Percentiles rank a stretch among this genome's conserved stretches.
Conservation (phyloP, 1,284 basidiomycete genomes). For the Fomitiporia mediterranea region DNA sequence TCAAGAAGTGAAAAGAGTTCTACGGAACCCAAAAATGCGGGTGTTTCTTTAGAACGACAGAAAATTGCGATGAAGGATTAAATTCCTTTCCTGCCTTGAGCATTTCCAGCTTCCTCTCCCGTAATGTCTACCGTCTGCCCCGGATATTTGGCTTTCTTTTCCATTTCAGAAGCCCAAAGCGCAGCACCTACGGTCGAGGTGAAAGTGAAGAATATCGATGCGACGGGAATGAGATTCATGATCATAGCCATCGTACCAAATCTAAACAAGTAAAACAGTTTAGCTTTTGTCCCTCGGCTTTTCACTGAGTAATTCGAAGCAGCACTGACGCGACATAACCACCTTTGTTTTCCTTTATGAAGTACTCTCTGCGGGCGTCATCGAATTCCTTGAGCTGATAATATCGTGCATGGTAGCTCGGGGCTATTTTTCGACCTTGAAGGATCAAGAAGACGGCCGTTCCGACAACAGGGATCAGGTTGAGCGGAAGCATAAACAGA, state of each 20-base stretch:
- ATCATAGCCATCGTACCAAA: slow-evolving; percentile 59
- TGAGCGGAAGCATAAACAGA: slow-evolving; percentile 54
- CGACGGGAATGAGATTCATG: slow-evolving; percentile 59
- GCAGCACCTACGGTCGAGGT: slow-evolving; percentile 64
- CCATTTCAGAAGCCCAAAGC: slow-evolving; percentile 64
- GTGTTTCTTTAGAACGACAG: too few relatives aligned
- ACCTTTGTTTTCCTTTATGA: slow-evolving; percentile 44
- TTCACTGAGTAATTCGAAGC: neutral
- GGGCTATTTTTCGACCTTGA: slow-evolving; percentile 47
- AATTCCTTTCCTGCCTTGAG: slow-evolving; percentile 18
- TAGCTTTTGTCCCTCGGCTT: neutral
- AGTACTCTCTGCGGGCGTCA: slow-evolving; percentile 41
- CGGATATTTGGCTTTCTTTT: slow-evolving; percentile 33
- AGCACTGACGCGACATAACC: slow-evolving; percentile 42
- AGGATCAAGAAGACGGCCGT: slow-evolving; percentile 54
- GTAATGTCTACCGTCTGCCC: slow-evolving; percentile 14
- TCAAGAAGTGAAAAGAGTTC: too few relatives aligned
- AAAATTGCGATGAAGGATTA: too few relatives aligned
- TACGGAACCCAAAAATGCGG: too few relatives aligned
- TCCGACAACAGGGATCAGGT: slow-evolving; percentile 63
- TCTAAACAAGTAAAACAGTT: slow-evolving; percentile 26
- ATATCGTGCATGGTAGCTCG: slow-evolving; percentile 59
- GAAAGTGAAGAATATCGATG: slow-evolving; percentile 49
- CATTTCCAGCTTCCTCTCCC: neutral
- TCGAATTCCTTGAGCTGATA: slow-evolving; percentile 64